Percentiles rank a stretch among this genome's conserved stretches.
phyloP scores from a whole-genome alignment of 306 rosid species.

The Heteromeles arbutifolia region DNA sequence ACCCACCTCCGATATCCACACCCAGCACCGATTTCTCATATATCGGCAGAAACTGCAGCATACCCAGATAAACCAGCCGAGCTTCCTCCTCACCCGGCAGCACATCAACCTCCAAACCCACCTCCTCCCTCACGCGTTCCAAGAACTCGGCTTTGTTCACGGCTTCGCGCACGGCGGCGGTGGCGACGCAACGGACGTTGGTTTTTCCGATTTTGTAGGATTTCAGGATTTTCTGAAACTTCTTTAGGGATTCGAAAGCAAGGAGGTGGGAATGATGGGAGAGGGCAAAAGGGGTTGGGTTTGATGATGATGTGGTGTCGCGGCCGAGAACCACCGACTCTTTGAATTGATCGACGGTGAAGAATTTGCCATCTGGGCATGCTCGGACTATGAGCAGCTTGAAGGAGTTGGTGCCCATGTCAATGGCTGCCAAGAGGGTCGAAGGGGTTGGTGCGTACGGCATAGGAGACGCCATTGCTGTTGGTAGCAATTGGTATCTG shows the following conservation, averaged over 20 bases:
- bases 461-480: constrained; percentile 1
- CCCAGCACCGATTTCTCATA: constrained; percentile 20
- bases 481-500: background rate
- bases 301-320: background rate
- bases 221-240: constrained; percentile 9
- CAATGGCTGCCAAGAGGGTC: constrained; percentile 28
- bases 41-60: constrained; percentile 25
- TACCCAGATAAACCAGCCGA: constrained; percentile 29
- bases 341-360: constrained; percentile 18
- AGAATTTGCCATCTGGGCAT: constrained; percentile 20
- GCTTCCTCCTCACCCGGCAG: constrained; percentile 41
- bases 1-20: constrained; percentile 41
- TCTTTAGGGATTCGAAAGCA: constrained; percentile 20
- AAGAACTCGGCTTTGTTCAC: constrained; percentile 18
- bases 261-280: constrained; percentile 15
- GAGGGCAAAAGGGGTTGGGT: constrained; percentile 15
- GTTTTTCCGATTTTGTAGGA: constrained; percentile 1
- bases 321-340: constrained; percentile 33
- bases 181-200: constrained; percentile 31
- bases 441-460: background rate
- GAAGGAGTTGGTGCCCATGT: constrained; percentile 41
- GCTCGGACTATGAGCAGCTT: constrained; percentile 28
- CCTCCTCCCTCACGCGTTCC: constrained; percentile 3
- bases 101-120: constrained; percentile 27
- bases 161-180: constrained; percentile 35